Percentiles rank a stretch among this genome's conserved stretches.
These are phyloP conservation scores for Colletotrichum musicola DNA, from an alignment of 2,329 filamentous ascomycete genomes.

Conservation along the genomic window DNA sequence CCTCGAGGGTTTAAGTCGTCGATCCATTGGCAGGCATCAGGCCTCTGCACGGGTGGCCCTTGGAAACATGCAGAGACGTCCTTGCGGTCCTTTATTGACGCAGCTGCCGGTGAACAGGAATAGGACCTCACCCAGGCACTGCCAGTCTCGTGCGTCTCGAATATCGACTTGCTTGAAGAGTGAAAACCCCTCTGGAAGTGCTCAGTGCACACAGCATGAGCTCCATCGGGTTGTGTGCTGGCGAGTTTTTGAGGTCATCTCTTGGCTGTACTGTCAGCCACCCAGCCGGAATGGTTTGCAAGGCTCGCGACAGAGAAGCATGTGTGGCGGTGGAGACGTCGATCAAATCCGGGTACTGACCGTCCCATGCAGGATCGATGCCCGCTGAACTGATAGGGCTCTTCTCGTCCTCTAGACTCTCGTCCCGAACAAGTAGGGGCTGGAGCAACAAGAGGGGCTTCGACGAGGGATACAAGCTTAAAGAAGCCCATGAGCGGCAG, in stretches of 20 bases:
- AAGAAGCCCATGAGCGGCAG: background rate
- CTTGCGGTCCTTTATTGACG: background rate
- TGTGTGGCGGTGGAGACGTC: background rate
- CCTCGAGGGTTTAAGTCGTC: constrained; percentile 22
- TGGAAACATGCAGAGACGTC: constrained; percentile 6
- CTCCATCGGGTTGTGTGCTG: background rate
- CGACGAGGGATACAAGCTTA: constrained; percentile 4
- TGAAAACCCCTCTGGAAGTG: constrained; percentile 7
- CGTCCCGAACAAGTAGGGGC: background rate
- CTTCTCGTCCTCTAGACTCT: background rate
- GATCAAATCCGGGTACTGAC: background rate
- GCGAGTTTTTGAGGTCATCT: background rate
- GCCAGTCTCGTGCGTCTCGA: constrained; percentile 20
- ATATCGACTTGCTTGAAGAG: constrained; percentile 18
- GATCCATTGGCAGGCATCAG: constrained; percentile 25
- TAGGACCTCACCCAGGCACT: background rate
- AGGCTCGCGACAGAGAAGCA: background rate
- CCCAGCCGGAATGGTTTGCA: background rate
- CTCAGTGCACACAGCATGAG: constrained; percentile 14
- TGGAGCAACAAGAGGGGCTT: background rate
- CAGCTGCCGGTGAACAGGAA: constrained; percentile 12
- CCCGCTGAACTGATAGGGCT: background rate
- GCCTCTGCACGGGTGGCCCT: constrained; percentile 17
- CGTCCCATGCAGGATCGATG: constrained; percentile 2
- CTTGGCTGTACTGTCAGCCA: background rate